Evolutionary conservation across 768 basidiomycete species (phyloP).

Genomic region (Lactifluus hygrophoroides): DNA sequence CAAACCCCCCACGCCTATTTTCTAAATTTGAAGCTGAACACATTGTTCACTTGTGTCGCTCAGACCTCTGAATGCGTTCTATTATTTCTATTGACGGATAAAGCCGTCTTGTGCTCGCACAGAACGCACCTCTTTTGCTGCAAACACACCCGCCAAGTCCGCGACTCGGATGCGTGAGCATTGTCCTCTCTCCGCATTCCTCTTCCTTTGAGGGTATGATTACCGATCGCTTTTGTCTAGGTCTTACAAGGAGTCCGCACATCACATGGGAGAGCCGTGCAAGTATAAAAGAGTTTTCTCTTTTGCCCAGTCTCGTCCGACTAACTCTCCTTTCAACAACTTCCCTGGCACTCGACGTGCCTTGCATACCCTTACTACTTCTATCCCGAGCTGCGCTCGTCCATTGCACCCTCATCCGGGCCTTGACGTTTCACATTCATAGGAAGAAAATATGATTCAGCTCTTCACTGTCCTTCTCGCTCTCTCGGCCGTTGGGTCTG

Average conservation of each 20-base stretch:
- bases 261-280: neutral
- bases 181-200: neutral
- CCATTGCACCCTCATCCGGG: neutral
- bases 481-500: slow-evolving; percentile 27
- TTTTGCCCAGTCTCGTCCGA: neutral
- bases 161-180: neutral
- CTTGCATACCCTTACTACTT: neutral
- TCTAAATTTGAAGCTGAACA: neutral
- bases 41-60: neutral
- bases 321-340: neutral
- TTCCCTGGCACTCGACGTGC: slow-evolving; percentile 10
- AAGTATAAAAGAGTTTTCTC: slow-evolving; percentile 2
- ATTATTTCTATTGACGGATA: neutral
- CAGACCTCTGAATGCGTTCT: neutral
- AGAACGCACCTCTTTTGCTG: neutral
- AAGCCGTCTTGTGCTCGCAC: neutral
- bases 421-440: neutral
- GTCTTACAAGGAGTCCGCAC: neutral
- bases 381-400: slow-evolving; percentile 14
- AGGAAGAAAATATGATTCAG: slow-evolving; percentile 27
- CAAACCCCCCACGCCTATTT: neutral
- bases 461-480: slow-evolving; percentile 27
- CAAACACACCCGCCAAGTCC: neutral
- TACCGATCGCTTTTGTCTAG: neutral
- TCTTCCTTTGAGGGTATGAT: neutral